Evolutionary conservation across 2,329 filamentous ascomycete genomes (phyloP).

Genomic region (Orbilia oligospora): DNA sequence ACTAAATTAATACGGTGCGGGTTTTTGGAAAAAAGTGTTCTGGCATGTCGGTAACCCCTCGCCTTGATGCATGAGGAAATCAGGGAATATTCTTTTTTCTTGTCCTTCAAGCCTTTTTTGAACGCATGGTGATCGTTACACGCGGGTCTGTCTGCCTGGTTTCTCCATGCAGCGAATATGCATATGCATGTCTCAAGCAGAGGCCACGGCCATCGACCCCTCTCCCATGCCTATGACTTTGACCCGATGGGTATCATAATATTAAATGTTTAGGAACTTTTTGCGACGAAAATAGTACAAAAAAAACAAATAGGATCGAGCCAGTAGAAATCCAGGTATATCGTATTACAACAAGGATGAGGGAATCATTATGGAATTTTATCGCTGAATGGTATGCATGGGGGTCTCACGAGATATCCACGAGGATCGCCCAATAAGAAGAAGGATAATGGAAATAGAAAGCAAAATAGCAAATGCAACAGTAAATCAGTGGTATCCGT

Average conservation of each 20-base stretch:
- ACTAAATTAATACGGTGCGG: conserved; percentile 14
- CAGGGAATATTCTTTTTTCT: conserved; percentile 9
- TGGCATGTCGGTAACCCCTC: conserved; percentile 1
- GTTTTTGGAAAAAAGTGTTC: conserved; percentile 6
- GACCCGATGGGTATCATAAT: conserved; percentile 14
- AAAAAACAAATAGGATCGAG: conserved; percentile 1
- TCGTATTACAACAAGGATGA: conserved; percentile 46
- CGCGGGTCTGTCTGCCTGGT: conserved; percentile 18
- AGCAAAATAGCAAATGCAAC: conserved; percentile 11
- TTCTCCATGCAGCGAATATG: conserved; percentile 9
- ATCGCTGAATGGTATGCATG: conserved; percentile 42
- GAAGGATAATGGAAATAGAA: conserved; percentile 22
- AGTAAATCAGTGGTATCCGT: conserved; percentile 58
- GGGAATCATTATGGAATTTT: conserved; percentile 23
- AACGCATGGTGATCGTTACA: conserved; percentile 18
- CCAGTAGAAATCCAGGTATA: conserved; percentile 52
- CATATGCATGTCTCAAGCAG: conserved; percentile 44
- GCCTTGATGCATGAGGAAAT: background rate
- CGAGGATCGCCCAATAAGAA: conserved; percentile 10
- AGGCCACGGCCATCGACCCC: conserved; percentile 8
- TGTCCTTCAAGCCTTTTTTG: background rate
- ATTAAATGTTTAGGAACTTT: background rate
- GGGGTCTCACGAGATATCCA: conserved; percentile 3
- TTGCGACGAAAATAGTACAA: conserved; percentile 9
- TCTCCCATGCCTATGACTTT: conserved; percentile 9